A percentile compares a stretch with the other conserved stretches of the same genome.
These are phyloP conservation scores for Citrus unshiu DNA, from an alignment of 345 rosid genomes.

Conservation along the genomic window DNA sequence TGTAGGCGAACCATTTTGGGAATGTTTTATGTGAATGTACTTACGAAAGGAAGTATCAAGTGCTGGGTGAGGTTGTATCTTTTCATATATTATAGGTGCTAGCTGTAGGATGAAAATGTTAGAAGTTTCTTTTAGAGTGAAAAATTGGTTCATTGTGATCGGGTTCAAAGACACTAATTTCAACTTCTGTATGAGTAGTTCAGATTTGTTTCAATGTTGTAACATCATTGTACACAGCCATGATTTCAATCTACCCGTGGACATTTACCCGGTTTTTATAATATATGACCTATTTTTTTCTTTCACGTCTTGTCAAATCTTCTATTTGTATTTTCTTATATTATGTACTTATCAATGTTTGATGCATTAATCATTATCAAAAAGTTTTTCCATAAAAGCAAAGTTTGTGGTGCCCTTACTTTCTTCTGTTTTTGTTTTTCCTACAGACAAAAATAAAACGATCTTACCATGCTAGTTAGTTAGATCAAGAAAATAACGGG, in stretches of 20 bases:
- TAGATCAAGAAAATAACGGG: too few relatives aligned
- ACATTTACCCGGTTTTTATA: background rate
- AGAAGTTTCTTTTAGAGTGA: background rate
- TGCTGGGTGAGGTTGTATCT: background rate
- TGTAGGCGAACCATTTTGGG: conserved; percentile 4
- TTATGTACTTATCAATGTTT: background rate
- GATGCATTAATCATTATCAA: too few relatives aligned
- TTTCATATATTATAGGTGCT: background rate
- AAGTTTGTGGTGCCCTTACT: too few relatives aligned
- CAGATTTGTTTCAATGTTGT: conserved; percentile 2
- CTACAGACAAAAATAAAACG: too few relatives aligned
- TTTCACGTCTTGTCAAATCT: background rate
- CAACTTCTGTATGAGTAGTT: background rate
- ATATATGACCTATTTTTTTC: background rate
- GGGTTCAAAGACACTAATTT: background rate
- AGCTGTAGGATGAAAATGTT: background rate
- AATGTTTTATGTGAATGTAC: background rate
- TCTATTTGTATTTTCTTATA: background rate
- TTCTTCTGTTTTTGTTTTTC: too few relatives aligned
- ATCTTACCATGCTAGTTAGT: too few relatives aligned
- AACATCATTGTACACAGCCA: background rate
- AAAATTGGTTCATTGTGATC: background rate
- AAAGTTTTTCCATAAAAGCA: too few relatives aligned
- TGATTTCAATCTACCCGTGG: background rate
- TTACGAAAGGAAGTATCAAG: background rate